Conservation (phyloP, 768 basidiomycete species). For the Gymnopilus dilepis region DNA sequence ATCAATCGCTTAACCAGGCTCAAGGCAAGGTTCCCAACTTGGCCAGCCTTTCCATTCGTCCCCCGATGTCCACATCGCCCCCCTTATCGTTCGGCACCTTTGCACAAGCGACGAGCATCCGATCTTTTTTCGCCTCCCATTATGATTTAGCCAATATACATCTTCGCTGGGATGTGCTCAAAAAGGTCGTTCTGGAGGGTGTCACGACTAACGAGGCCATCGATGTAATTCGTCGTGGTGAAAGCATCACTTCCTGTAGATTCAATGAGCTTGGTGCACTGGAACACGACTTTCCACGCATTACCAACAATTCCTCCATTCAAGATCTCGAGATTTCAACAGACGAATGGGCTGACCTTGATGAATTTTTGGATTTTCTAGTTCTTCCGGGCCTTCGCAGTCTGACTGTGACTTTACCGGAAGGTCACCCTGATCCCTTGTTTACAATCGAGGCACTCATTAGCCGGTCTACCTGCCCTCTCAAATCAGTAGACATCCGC, state of each 20-base stretch:
- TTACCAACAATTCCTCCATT: no score
- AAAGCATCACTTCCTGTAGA: neutral
- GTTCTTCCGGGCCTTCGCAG: no score
- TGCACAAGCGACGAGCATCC: neutral
- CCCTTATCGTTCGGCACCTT: neutral
- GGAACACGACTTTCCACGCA: neutral
- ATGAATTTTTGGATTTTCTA: no score
- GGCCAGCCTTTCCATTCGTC: neutral
- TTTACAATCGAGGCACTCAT: no score
- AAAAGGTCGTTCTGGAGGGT: neutral
- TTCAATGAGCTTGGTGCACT: neutral
- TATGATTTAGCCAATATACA: constrained; percentile 6
- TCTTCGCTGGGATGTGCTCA: constrained; percentile 6
- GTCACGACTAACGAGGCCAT: constrained; percentile 8
- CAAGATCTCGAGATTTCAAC: no score
- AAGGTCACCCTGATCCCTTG: no score
- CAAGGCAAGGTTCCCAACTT: constrained; percentile 8
- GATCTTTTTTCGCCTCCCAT: neutral
- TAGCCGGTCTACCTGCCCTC: no score
- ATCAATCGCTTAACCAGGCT: neutral
- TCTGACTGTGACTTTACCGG: no score
- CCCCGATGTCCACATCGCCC: neutral
- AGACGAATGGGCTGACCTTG: no score
- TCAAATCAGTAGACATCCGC: no score
- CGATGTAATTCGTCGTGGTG: constrained; percentile 6